phyloP scores from a whole-genome alignment of 805 yeast genomes.

The Candida yuanshanica region DNA sequence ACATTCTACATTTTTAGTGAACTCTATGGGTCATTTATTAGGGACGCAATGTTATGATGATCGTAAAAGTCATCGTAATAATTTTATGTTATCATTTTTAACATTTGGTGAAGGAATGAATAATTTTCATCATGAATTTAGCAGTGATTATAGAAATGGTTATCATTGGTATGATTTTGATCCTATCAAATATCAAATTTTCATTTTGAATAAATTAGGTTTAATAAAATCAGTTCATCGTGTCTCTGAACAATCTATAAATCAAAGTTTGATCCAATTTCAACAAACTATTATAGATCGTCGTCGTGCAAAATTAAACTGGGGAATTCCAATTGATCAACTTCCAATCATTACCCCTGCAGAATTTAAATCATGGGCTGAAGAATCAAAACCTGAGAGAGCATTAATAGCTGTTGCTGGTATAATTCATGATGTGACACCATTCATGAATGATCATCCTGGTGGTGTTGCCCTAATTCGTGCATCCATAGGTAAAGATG shows the following conservation, averaged over 20 bases:
- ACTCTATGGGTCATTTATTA: constrained; percentile 76
- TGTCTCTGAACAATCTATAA: constrained; percentile 41
- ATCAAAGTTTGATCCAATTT: constrained; percentile 72
- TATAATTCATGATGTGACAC: constrained; percentile 89
- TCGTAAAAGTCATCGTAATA: constrained; percentile 69
- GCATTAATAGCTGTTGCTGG: constrained; percentile 82
- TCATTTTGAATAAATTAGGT: constrained; percentile 42
- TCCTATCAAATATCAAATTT: constrained; percentile 76
- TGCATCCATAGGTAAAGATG: constrained; percentile 88
- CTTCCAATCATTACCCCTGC: constrained; percentile 63
- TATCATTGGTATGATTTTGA: constrained; percentile 70
- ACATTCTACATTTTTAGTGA: constrained; percentile 71
- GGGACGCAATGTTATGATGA: constrained; percentile 73
- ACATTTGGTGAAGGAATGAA: constrained; percentile 91
- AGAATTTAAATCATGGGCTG: constrained; percentile 37
- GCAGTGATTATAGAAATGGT: constrained; percentile 81
- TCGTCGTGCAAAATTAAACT: constrained; percentile 70
- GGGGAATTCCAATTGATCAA: constrained; percentile 93
- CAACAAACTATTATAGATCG: constrained; percentile 76
- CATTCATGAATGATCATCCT: constrained; percentile 88
- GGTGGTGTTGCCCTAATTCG: constrained; percentile 80
- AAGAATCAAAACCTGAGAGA: constrained; percentile 41
- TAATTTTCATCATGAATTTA: constrained; percentile 94
- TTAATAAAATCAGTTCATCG: constrained; percentile 52
- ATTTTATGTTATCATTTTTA: constrained; percentile 50